These are phyloP conservation scores for Backusella psychrophila DNA, from an alignment of 192 early-diverging fungal species.

Conservation along the genomic window DNA sequence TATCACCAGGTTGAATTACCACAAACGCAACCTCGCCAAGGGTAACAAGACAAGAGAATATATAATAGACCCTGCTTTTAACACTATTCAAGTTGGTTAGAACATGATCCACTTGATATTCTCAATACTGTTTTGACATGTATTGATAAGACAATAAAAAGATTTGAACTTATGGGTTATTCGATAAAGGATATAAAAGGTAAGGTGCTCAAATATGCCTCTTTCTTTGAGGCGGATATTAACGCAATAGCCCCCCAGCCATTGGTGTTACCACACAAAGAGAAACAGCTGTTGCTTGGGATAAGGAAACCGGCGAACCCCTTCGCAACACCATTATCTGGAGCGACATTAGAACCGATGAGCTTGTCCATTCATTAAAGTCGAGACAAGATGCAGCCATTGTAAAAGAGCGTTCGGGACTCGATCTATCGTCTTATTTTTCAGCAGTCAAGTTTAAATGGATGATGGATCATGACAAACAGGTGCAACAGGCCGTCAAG, in stretches of 20 bases:
- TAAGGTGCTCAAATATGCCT: not conserved
- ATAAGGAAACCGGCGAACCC: slow-evolving; percentile 72
- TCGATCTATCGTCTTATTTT: slow-evolving; percentile 92
- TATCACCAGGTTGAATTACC: slow-evolving; percentile 76
- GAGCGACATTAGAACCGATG: slow-evolving; percentile 84
- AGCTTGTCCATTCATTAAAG: slow-evolving; percentile 65
- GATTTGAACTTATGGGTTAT: slow-evolving; percentile 62
- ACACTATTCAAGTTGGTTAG: slow-evolving; percentile 65
- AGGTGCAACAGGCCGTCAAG: slow-evolving; percentile 71
- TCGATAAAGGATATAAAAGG: slow-evolving; percentile 42
- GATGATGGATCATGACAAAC: slow-evolving; percentile 79
- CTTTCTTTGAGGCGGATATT: not conserved
- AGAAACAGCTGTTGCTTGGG: slow-evolving; percentile 91
- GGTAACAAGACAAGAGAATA: slow-evolving; percentile 37
- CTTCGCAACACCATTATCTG: slow-evolving; percentile 90
- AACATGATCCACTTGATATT: slow-evolving; percentile 82
- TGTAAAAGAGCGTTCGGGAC: slow-evolving; percentile 61
- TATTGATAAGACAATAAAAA: slow-evolving; percentile 59
- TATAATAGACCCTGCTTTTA: too few species aligned
- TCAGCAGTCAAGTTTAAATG: slow-evolving; percentile 88
- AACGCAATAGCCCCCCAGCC: not conserved
- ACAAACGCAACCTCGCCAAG: slow-evolving; percentile 71
- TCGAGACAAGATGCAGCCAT: slow-evolving; percentile 35
- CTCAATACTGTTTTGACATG: slow-evolving; percentile 67
- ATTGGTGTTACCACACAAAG: slow-evolving; percentile 95